A percentile compares a stretch with the other conserved stretches of the same genome.
These are phyloP conservation scores for Mycena leptocephala DNA, from an alignment of 768 basidiomycete species.

Conservation along the genomic window DNA sequence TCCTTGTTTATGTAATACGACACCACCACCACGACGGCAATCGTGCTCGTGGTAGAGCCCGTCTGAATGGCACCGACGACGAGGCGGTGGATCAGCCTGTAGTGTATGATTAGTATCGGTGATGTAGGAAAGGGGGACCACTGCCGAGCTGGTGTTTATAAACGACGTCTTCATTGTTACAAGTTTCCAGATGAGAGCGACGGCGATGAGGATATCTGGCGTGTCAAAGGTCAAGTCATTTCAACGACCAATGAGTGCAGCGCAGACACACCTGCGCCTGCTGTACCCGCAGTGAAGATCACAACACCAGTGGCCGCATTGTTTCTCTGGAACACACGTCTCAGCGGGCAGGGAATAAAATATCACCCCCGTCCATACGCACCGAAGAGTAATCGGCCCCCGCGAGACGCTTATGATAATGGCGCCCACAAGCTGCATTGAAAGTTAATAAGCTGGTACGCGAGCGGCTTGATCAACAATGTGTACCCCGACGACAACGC, in stretches of 20 bases:
- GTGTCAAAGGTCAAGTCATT: background rate
- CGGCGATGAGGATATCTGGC: constrained; percentile 7
- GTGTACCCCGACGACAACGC: background rate
- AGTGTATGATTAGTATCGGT: background rate
- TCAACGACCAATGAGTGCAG: background rate
- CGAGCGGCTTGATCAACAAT: background rate
- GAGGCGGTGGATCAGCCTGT: constrained; percentile 10
- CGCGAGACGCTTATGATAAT: background rate
- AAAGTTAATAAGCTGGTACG: background rate
- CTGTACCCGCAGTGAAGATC: background rate
- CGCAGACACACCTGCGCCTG: background rate
- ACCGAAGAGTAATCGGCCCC: background rate
- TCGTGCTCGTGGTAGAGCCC: background rate
- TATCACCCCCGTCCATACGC: background rate
- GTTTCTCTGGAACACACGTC: background rate
- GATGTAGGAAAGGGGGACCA: background rate
- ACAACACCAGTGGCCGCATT: background rate
- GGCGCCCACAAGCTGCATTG: background rate
- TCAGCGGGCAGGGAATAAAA: background rate
- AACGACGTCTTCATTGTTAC: background rate
- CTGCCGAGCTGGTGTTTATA: background rate
- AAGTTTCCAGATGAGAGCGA: constrained; percentile 14
- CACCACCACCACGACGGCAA: background rate
- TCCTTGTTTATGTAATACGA: background rate
- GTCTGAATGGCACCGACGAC: background rate